phyloP scores from a whole-genome alignment of 108 stramenopile genomes.

The Cyclotella kingstonii region DNA sequence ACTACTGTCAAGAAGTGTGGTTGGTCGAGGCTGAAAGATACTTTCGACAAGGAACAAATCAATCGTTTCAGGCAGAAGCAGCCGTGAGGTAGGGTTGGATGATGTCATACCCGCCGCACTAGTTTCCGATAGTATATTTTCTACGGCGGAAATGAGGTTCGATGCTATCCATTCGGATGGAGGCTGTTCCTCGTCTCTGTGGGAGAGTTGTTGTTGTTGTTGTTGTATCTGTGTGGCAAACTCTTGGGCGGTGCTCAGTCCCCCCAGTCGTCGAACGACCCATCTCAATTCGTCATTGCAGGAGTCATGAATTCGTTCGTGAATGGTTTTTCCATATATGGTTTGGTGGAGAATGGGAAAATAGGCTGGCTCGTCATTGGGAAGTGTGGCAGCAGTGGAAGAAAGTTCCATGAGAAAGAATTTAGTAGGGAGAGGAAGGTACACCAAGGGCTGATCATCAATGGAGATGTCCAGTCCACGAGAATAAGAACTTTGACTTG shows the following conservation, averaged over 20 bases:
- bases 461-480: conserved; percentile 58
- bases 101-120: conserved; percentile 4
- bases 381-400: not conserved
- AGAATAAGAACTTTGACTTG: not conserved
- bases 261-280: conserved; percentile 44
- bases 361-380: not conserved
- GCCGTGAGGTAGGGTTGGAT: not conserved
- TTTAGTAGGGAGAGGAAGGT: conserved; percentile 50
- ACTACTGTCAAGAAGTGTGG: conserved; percentile 10
- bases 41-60: conserved; percentile 48
- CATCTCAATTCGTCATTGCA: conserved; percentile 43
- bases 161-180: not conserved
- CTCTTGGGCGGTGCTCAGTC: conserved; percentile 27
- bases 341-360: conserved; percentile 10
- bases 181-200: not conserved
- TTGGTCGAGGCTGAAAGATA: conserved; percentile 40
- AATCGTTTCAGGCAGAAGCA: conserved; percentile 19
- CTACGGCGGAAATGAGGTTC: conserved; percentile 8
- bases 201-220: not conserved
- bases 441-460: conserved; percentile 76
- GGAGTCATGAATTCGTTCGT: conserved; percentile 34
- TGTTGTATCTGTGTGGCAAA: conserved; percentile 24
- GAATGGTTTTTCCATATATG: conserved; percentile 43
- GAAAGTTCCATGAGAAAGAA: conserved; percentile 38
- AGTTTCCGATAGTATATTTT: conserved; percentile 5